Base-by-base conservation (phyloP, 208 protist genomes). In the Acanthamoeba triangularis region DNA sequence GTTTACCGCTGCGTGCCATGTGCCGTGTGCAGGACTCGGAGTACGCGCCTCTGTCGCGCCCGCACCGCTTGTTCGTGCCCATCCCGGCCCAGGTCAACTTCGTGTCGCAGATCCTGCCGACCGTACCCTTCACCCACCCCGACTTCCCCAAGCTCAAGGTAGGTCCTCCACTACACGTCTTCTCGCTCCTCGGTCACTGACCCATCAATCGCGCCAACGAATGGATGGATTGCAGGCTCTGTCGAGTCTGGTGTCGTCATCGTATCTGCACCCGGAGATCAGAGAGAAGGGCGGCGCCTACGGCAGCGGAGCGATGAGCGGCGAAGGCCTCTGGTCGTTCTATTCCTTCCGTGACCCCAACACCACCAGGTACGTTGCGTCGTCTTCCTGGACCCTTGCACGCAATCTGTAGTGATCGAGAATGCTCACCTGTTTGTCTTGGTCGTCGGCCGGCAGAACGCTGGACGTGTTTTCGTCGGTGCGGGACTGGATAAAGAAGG, bases 201-300 rank as follows among this genome's bases (percentile, higher is more conserved):
- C 18, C 14, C 28, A 33, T 18, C 0, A n/a, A 47, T 11, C 10
- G 1, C 3, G 28, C 35, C 44, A 49, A 91, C 69, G 65, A n/a
- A 25, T n/a, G n/a, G n/a, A n/a, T n/a, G n/a, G 76, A n/a, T n/a
- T 0, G 3, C 69, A 96, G 85, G 52, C 96, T 3, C 61, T 97
- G 2, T 63, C 95, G 2, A 97, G 92, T 30, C 74, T 97, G 16
- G 23, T 97, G 13, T 95, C 76, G 8, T 72, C 95, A 8, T 94
- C 85, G 30, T 96, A 90, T 59, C 95, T 97, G 25, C 97, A 97
- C 44, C 91, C 91, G 37, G 94, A 97, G 37, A 97, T 97, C 80
- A 87, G 97, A 44, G 97, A 97, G 65, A 97, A 97, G 59, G 97
- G 96, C 78, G 97, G 97, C 7, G 97, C 97, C 3, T 97, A 97